Percentiles rank a stretch among this genome's conserved stretches.
Evolutionary conservation across 148 eudicot species (phyloP).

Genomic region (Spergularia bocconei): DNA sequence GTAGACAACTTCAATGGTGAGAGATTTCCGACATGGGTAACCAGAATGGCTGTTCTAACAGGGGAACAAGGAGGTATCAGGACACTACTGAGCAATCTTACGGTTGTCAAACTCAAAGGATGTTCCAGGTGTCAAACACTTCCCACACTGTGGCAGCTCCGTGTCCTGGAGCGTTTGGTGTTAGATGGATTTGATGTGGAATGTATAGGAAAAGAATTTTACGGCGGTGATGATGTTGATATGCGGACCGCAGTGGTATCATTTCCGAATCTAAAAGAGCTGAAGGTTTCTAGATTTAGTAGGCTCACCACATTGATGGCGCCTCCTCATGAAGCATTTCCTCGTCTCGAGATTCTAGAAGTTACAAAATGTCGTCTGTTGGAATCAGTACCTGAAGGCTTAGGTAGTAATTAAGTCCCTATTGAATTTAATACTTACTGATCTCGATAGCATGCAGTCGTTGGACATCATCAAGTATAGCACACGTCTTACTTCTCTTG

Average conservation of each 20-base stretch:
- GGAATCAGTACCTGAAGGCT: not conserved
- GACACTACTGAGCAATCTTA: not conserved
- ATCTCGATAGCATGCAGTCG: not conserved
- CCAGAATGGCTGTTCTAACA: not conserved
- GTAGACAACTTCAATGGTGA: not conserved
- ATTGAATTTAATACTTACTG: not conserved
- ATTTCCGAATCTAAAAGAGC: not conserved
- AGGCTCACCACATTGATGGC: not conserved
- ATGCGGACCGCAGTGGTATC: not conserved
- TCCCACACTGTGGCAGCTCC: slow-evolving; percentile 11
- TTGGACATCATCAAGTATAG: slow-evolving; percentile 8
- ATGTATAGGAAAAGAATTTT: not conserved
- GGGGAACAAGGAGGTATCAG: too few relatives aligned
- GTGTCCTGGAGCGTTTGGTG: not conserved
- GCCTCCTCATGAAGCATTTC: not conserved
- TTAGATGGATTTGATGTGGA: not conserved
- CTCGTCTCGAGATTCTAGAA: slow-evolving; percentile 3
- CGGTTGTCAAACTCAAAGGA: not conserved
- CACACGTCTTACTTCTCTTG: not conserved
- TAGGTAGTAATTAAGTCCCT: not conserved
- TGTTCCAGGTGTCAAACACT: not conserved
- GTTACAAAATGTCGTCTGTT: not conserved
- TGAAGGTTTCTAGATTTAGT: not conserved
- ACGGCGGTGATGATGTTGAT: not conserved
- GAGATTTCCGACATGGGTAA: not conserved